Base-by-base conservation (phyloP, 176 grass and related monocot genomes). In the Triticum monococcum region DNA sequence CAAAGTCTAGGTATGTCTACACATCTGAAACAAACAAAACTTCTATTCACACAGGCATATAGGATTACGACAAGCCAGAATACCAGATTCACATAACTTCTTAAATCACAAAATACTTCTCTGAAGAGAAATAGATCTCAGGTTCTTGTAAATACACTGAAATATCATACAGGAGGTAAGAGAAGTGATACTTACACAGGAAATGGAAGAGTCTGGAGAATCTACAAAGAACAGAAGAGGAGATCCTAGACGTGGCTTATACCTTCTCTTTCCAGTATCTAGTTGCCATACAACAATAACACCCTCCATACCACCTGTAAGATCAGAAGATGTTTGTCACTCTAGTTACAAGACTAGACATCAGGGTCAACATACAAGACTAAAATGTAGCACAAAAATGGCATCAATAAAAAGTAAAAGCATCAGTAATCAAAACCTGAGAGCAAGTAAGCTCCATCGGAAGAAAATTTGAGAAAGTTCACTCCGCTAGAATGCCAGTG, bases 281-380 rank as follows among this genome's bases (percentile, higher is more conserved):
- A 98, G 70, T 56, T 98, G 97, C 97, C 97, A 98, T 79, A 98
- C 88, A 73, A 99, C 94, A 85, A 99, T 91, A 88, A 98, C 96
- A 54, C 97, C 97, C 90, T 99, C 97, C 71, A 89, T 92, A 85
- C 86, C 97, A 94, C 97, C 97, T 99, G 81, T 56, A 85, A 64
- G 24, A 85, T 68, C 60, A 14, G 22, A 82, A 83, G 22, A 82
- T 80, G 11, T 2, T 41, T 74, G 52, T 41, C 41, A 86, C 30
- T 61, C n/a, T 56, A 64, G 64, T n/a, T 52, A 81, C 18, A 28
- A 52, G 35, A 24, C 63, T 37, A 33, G 31, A 82, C 13, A 78
- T 37, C 33, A 67, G 6, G 23, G 33, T 46, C 13, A 56, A 52
- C 45, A 83, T 5, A 57, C 36, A 61, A 84, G 4, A 14, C 9